Conservation (phyloP, 768 basidiomycete genomes). For the Cystofilobasidium bisporidii region DNA sequence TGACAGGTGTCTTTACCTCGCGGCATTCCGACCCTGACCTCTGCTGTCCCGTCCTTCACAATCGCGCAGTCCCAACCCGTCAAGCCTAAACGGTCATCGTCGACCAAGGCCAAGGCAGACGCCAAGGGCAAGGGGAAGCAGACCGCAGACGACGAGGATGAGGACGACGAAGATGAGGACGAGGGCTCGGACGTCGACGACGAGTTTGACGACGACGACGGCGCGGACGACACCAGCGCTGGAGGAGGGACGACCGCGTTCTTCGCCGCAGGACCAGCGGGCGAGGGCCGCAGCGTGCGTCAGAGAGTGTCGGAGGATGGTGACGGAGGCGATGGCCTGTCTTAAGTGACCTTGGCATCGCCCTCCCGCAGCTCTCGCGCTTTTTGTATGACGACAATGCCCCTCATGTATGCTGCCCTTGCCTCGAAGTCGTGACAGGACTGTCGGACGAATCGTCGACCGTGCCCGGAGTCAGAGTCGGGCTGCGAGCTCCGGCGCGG, state of each 20-base stretch:
- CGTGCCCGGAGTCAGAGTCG: too few species aligned
- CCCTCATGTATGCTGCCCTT: too few species aligned
- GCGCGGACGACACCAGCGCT: neutral
- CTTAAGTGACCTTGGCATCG: too few species aligned
- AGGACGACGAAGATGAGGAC: neutral
- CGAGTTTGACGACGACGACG: neutral
- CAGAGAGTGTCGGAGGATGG: neutral
- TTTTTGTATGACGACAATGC: too few species aligned
- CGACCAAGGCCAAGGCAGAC: neutral
- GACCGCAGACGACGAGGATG: neutral
- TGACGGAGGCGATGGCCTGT: neutral
- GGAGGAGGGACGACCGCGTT: neutral
- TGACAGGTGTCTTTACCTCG: neutral
- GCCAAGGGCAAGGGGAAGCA: neutral
- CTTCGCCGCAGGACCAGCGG: neutral
- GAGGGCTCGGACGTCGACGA: slow-evolving; percentile 3
- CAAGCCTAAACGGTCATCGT: slow-evolving; percentile 19
- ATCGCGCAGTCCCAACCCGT: slow-evolving; percentile 14
- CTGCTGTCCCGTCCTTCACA: neutral
- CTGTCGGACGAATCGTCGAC: too few species aligned
- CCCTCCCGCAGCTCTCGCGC: too few species aligned
- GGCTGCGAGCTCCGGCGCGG: too few species aligned
- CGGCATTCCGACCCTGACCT: neutral
- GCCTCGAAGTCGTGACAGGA: too few species aligned
- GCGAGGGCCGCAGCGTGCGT: neutral